Base-by-base conservation (phyloP, 1,284 basidiomycete species). In the Ceratobasidium sp. region DNA sequence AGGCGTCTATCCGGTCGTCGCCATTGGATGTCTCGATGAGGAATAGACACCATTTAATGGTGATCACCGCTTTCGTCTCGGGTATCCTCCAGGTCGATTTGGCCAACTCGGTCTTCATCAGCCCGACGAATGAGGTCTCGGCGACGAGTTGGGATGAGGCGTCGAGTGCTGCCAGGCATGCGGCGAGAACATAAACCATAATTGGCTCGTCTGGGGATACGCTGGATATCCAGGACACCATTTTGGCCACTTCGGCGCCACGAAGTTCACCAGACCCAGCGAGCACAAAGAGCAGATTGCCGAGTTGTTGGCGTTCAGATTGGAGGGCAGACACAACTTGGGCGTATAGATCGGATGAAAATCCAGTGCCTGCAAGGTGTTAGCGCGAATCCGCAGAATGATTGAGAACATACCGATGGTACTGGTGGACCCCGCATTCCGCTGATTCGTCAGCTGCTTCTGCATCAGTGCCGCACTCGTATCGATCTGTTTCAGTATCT, bases 1-100 rank as follows among this genome's bases (percentile, higher is more conserved):
- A 13, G 80, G 80, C 41, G 80, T 81, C 72, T 82, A 84, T 76
- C 64, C 69, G 79, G 0, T 86, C 79, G 72, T 92, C 86, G 21
- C 85, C 83, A 74, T 88, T 85, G 25, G 91, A 81, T 3, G 86
- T 84, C 67, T 91, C 87, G 1, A 89, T 87, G 73, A 92, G 82
- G 77, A 90, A 93, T 66, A 95, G 80, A 0, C 91, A 89, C 93
- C 93, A 97, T 74, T 93, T 90, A 33, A 98, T 82, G 9, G 89
- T 79, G 2, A 95, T 76, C 0, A 86, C 83, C 0, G 92, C 89
- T 74, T 90, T 91, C 29, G 95, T 79, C 2, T 88, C 87, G 0
- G 85, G 82, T 8, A 91, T 87, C 69, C 85, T 86, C 89, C 93
- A 94, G 11, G 74, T 73, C 14, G 72, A 29, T 54, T 73, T 69